Conservation (phyloP, 2,329 filamentous ascomycete species). For the Fusarium paranaense region DNA sequence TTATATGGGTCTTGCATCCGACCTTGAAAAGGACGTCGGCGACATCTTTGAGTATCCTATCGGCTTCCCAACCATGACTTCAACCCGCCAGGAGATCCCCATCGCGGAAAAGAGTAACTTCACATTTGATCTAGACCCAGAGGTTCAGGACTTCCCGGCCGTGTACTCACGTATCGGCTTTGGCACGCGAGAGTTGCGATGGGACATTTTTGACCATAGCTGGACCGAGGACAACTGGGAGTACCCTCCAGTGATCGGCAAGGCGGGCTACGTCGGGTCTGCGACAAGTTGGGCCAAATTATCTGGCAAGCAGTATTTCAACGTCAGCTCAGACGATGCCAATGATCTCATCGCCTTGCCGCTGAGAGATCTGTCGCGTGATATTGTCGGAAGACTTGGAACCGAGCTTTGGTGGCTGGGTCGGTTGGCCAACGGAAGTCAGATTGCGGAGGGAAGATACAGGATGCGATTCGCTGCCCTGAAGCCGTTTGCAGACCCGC, state of each 20-base stretch:
- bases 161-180: not conserved
- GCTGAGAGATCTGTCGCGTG: not conserved
- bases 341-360: not conserved
- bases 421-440: slow-evolving; percentile 10
- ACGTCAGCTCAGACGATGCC: not conserved
- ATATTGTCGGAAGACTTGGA: slow-evolving; percentile 1
- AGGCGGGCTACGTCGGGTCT: not conserved
- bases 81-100: not conserved
- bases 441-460: slow-evolving; percentile 20
- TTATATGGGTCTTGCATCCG: not conserved
- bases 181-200: not conserved
- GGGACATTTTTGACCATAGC: not conserved
- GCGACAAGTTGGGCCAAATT: not conserved
- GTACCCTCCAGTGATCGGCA: not conserved
- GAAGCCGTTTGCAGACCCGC: slow-evolving; percentile 17
- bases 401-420: slow-evolving; percentile 32
- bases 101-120: not conserved
- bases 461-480: slow-evolving; percentile 22
- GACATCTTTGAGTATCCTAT: not conserved
- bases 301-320: not conserved
- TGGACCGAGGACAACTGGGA: not conserved
- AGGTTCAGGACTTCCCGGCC: not conserved
- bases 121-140: not conserved
- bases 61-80: not conserved
- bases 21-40: not conserved